phyloP scores from a whole-genome alignment of 345 rosid species.

The Turritis glabra region DNA sequence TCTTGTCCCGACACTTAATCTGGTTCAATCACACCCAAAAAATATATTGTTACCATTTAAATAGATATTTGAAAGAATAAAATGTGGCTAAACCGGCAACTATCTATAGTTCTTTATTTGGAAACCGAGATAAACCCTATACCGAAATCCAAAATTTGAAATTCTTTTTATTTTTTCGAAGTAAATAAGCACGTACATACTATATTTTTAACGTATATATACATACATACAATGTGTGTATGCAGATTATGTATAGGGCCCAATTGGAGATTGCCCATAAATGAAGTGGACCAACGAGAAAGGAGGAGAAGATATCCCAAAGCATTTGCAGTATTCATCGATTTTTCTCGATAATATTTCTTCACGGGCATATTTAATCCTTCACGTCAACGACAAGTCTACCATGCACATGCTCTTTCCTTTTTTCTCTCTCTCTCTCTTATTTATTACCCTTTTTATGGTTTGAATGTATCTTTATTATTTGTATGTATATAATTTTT shows the following conservation, averaged over 20 bases:
- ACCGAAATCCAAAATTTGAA: background rate
- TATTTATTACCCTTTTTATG: background rate
- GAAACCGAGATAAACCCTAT: background rate
- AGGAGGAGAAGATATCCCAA: slow-evolving; percentile 16
- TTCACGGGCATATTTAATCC: slow-evolving; percentile 19
- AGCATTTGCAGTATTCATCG: slow-evolving; percentile 9
- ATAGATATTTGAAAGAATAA: background rate
- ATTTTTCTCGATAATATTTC: slow-evolving; percentile 1
- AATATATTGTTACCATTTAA: background rate
- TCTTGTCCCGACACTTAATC: background rate
- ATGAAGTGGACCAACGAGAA: slow-evolving; percentile 34
- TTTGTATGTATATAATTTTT: background rate
- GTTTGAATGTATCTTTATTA: background rate
- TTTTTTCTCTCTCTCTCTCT: background rate
- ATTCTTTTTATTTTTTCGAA: background rate
- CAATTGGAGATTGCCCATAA: slow-evolving; percentile 30
- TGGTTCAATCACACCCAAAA: background rate
- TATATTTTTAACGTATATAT: background rate
- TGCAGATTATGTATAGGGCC: slow-evolving; percentile 21
- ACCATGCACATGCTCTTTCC: background rate
- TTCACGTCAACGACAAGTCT: slow-evolving; percentile 26
- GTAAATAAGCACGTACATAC: background rate
- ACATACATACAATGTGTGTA: background rate
- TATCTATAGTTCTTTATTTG: background rate
- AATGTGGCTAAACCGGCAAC: too few species aligned